These are phyloP conservation scores for Bolboschoenoplectus hybrid DNA, from an alignment of 202 grass and related monocot genomes.

Conservation along the genomic window DNA sequence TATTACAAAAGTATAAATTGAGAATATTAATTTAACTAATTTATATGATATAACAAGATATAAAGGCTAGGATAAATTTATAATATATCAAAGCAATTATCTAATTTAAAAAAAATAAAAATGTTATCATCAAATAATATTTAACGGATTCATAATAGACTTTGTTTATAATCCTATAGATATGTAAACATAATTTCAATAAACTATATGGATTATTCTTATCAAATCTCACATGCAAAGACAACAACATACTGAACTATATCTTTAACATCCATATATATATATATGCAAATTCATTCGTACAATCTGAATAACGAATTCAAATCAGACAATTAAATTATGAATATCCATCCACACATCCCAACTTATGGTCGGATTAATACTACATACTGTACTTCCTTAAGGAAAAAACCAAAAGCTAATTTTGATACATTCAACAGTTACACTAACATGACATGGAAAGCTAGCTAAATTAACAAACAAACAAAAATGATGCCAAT, in stretches of 20 bases:
- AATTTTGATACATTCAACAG: neutral
- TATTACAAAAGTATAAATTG: too few species aligned
- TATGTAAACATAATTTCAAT: neutral
- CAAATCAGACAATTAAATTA: neutral
- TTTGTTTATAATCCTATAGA: too few species aligned
- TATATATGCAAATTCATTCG: neutral
- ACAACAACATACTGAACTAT: neutral
- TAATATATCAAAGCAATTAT: too few species aligned
- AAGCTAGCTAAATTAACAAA: neutral
- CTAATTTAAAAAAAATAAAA: too few species aligned
- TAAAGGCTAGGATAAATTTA: too few species aligned
- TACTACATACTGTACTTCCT: too few species aligned
- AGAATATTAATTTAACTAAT: too few species aligned
- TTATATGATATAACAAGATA: too few species aligned
- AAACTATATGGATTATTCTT: neutral
- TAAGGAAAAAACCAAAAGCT: neutral
- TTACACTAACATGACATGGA: neutral
- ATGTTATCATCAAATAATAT: too few species aligned
- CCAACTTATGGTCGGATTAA: too few species aligned
- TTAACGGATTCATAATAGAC: too few species aligned
- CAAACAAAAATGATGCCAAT: neutral
- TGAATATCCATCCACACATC: neutral
- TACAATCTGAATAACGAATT: neutral
- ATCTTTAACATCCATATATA: neutral
- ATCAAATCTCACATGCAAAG: too few species aligned